Conservation (phyloP, 352 stramenopile species). For the Phytophthora sp. region DNA sequence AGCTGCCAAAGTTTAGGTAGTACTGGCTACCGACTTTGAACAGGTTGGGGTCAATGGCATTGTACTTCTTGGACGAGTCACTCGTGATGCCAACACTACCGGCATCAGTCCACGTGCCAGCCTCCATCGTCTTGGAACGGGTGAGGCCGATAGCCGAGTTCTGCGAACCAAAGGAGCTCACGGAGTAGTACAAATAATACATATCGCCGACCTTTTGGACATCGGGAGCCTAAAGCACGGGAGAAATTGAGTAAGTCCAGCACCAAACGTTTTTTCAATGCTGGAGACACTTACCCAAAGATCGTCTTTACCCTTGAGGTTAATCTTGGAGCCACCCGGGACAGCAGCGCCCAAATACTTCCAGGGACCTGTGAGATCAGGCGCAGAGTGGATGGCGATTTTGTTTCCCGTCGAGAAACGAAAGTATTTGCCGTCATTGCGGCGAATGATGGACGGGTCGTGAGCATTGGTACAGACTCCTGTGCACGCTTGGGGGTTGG, state of each 20-base stretch:
- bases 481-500: slow-evolving; percentile 30
- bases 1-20: slow-evolving; percentile 58
- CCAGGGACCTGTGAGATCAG: slow-evolving; percentile 48
- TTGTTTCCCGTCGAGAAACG: slow-evolving; percentile 61
- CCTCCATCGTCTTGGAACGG: slow-evolving; percentile 52
- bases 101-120: slow-evolving; percentile 43
- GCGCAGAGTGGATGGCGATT: slow-evolving; percentile 55
- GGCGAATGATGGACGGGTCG: slow-evolving; percentile 59
- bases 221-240: slow-evolving; percentile 52
- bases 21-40: slow-evolving; percentile 39
- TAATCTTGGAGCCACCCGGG: slow-evolving; percentile 48
- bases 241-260: too few relatives aligned
- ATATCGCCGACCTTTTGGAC: slow-evolving; percentile 51
- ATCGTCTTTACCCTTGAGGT: slow-evolving; percentile 52
- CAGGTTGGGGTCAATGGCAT: slow-evolving; percentile 59
- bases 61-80: slow-evolving; percentile 48
- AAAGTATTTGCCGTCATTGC: slow-evolving; percentile 58
- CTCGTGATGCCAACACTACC: slow-evolving; percentile 45
- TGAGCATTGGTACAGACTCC: slow-evolving; percentile 50
- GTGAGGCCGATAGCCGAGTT: slow-evolving; percentile 55
- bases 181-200: slow-evolving; percentile 69
- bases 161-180: slow-evolving; percentile 54
- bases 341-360: slow-evolving; percentile 51
- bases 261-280: too few relatives aligned
- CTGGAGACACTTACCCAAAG: slow-evolving; percentile 45